Evolutionary conservation across 2,329 filamentous ascomycete genomes (phyloP), one percentile per base, ranked within the genome.

Genomic region (Coniochaeta sp.): DNA sequence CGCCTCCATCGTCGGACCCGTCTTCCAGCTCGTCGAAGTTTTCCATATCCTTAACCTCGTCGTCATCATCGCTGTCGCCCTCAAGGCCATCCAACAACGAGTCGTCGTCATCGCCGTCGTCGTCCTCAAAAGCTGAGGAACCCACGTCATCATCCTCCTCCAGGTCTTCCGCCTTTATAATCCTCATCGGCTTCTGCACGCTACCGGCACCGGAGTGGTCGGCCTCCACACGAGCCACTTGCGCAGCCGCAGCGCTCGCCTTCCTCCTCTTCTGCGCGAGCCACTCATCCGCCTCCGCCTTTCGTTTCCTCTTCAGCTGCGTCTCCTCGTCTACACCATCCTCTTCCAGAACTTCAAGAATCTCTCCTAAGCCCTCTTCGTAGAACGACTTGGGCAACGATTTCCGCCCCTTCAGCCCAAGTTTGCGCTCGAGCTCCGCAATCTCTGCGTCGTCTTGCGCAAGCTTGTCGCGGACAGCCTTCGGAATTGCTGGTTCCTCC

Each of bases 361-460:
- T 73, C 59, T 90, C 89, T 47, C 88, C 91, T 2, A 98, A 76
- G 0, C 92, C 93, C 69, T 97, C 93, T 7, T 96, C 90, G 22
- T 85, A 82, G 66, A 93, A 91, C 0, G 86, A 80, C 65, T 89
- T 88, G 0, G 88, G 87, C 5, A 91, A 73, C 34, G 84, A 87
- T 69, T 91, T 96, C 62, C 88, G 89, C 26, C 86, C 85, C 69
- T 88, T 90, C 65, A 97, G 81, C 0, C 95, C 93, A 3, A 99
- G 77, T 69, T 90, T 96, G 72, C 88, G 92, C 75, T 99, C 95
- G 34, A 97, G 77, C 2, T 87, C 87, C 22, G 89, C 88, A 66
- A 99, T 98, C 66, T 96, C 91, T 2, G 87, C 90, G 68, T 98
- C 92, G 61, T 99, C 93, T 62, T 90, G 80, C 0, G 84, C 87